A percentile compares a stretch with the other conserved stretches of the same genome.
Conservation (phyloP, 345 rosid species). For the Alliaria petiolata region DNA sequence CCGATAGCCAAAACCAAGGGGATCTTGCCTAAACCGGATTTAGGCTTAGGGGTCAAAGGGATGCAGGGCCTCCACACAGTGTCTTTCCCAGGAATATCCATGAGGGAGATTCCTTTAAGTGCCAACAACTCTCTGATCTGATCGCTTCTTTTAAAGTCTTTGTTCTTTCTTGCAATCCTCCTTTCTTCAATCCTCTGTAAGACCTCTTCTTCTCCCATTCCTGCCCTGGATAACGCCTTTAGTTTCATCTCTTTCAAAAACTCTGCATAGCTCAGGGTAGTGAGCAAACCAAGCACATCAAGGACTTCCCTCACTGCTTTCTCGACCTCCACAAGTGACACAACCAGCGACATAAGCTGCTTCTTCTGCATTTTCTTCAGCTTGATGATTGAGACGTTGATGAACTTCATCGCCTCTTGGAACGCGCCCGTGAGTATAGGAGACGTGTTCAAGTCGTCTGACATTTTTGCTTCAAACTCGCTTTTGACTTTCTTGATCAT, state of each 20-base stretch:
- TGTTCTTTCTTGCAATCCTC: constrained; percentile 44
- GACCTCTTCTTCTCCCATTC: constrained; percentile 45
- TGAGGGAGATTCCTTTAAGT: constrained; percentile 54
- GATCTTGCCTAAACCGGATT: too few relatives aligned
- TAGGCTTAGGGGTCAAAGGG: too few relatives aligned
- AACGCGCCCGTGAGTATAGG: constrained; percentile 61
- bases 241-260: constrained; percentile 51
- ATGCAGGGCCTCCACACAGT: constrained; percentile 16
- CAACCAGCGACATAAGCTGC: constrained; percentile 25
- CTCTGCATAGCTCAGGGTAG: constrained; percentile 43
- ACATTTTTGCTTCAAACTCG: constrained; percentile 63
- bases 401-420: constrained; percentile 55
- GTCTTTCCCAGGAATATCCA: constrained; percentile 55
- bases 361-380: constrained; percentile 36
- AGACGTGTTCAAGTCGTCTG: constrained; percentile 62
- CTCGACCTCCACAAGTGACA: constrained; percentile 47
- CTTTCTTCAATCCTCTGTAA: constrained; percentile 44
- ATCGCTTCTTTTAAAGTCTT: constrained; percentile 52
- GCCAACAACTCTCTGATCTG: constrained; percentile 50
- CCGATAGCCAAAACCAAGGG: too few relatives aligned
- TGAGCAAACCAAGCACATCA: too few relatives aligned
- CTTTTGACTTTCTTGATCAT: constrained; percentile 38
- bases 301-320: constrained; percentile 11
- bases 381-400: constrained; percentile 47
- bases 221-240: constrained; percentile 57